A percentile compares a stretch with the other conserved stretches of the same genome.
These are phyloP conservation scores for Teratosphaeria nubilosa DNA, from an alignment of 2,329 filamentous ascomycete genomes.

Conservation along the genomic window DNA sequence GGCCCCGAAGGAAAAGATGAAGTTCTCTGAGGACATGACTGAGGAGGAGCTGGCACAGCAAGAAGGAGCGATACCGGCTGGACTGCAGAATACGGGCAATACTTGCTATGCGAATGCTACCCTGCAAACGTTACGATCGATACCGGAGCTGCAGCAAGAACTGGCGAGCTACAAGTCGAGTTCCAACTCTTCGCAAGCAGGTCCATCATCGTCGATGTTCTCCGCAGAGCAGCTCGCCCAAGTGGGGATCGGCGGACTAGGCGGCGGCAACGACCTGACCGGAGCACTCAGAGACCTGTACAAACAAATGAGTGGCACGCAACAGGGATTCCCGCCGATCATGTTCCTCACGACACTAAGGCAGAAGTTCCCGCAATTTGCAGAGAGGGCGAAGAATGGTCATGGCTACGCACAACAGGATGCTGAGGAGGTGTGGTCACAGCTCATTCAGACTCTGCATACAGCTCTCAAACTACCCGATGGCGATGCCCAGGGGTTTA, in stretches of 20 bases:
- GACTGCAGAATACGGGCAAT: slow-evolving; percentile 86
- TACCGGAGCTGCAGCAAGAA: slow-evolving; percentile 81
- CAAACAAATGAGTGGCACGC: slow-evolving; percentile 79
- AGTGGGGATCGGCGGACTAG: slow-evolving; percentile 48
- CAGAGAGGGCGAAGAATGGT: slow-evolving; percentile 72
- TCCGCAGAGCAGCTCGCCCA: slow-evolving; percentile 29
- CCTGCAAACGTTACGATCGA: slow-evolving; percentile 76
- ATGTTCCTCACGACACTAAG: slow-evolving; percentile 75
- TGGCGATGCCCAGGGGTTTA: slow-evolving; percentile 43
- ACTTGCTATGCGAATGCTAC: slow-evolving; percentile 98
- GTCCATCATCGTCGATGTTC: slow-evolving; percentile 20
- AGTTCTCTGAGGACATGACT: slow-evolving; percentile 95
- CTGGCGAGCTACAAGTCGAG: slow-evolving; percentile 51
- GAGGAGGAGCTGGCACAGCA: slow-evolving; percentile 79
- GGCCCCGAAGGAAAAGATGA: slow-evolving; percentile 67
- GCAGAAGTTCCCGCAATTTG: slow-evolving; percentile 79
- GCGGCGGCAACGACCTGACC: slow-evolving; percentile 59
- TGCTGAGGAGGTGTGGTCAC: slow-evolving; percentile 96
- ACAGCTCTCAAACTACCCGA: slow-evolving; percentile 63
- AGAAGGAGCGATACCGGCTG: slow-evolving; percentile 76
- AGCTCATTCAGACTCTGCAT: slow-evolving; percentile 76
- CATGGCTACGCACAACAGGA: slow-evolving; percentile 93
- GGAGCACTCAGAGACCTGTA: slow-evolving; percentile 72
- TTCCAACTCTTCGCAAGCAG: slow-evolving; percentile 6
- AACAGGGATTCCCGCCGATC: slow-evolving; percentile 73